phyloP scores from a whole-genome alignment of 192 early-diverging fungal genomes.

The Backusella morwellensis region DNA sequence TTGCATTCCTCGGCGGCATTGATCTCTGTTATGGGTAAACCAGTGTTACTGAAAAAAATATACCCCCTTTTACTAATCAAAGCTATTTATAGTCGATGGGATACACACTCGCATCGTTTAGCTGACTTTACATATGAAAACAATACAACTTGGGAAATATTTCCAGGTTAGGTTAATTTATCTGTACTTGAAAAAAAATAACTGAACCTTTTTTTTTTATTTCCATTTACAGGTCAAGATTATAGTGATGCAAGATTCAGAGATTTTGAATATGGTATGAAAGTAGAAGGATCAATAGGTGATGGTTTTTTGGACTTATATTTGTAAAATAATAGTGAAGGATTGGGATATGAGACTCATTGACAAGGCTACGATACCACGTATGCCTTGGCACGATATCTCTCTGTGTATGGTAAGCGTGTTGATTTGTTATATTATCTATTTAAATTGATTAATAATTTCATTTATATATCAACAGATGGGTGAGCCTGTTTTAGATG shows the following conservation, averaged over 20 bases:
- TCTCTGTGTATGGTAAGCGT: conserved; percentile 60
- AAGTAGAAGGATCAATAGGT: not conserved
- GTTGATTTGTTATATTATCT: not conserved
- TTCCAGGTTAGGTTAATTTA: conserved; percentile 34
- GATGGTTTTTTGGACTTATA: not conserved
- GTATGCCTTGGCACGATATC: conserved; percentile 91
- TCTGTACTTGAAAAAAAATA: not conserved
- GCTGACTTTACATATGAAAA: conserved; percentile 58
- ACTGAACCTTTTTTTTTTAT: not conserved
- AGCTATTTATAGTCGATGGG: conserved; percentile 36
- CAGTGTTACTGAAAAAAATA: not conserved
- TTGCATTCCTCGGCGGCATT: conserved; percentile 84
- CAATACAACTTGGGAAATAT: conserved; percentile 36
- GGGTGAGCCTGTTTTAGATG: conserved; percentile 74
- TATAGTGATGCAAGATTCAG: conserved; percentile 82
- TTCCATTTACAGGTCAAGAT: conserved; percentile 54
- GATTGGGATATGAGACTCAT: conserved; percentile 43
- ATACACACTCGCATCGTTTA: conserved; percentile 74
- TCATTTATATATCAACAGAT: conserved; percentile 20
- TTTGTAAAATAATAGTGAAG: conserved; percentile 34
- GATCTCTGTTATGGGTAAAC: conserved; percentile 77
- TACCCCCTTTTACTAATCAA: not conserved
- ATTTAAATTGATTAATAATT: not conserved
- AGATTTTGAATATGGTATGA: conserved; percentile 53
- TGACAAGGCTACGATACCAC: conserved; percentile 43